Conservation (phyloP, 129 eudicot genomes). For the Deinandra increscens region DNA sequence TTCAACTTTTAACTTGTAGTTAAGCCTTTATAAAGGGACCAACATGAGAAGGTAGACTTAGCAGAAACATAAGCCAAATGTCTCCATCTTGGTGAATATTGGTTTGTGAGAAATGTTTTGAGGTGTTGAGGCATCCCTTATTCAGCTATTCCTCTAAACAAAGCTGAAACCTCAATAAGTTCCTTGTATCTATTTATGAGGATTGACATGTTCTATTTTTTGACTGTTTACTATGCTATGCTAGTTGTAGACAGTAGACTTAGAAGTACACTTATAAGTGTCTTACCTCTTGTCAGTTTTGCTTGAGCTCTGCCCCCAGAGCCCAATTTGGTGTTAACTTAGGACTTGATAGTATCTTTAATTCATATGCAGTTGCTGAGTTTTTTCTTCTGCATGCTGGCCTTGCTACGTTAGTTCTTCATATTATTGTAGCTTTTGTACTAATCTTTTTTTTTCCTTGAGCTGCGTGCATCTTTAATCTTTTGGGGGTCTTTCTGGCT, state of each 20-base stretch:
- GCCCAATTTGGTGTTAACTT: background rate
- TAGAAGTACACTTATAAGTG: slow-evolving; percentile 1
- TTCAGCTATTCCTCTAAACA: slow-evolving; percentile 3
- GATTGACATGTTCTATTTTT: background rate
- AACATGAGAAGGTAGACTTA: slow-evolving; percentile 19
- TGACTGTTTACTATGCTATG: background rate
- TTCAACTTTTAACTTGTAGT: background rate
- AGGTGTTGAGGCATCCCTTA: background rate
- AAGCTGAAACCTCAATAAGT: background rate
- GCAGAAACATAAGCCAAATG: slow-evolving; percentile 20
- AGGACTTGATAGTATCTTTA: background rate
- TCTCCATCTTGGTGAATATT: background rate
- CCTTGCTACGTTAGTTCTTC: background rate
- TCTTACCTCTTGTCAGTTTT: background rate
- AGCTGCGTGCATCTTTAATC: background rate
- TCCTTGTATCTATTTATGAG: background rate
- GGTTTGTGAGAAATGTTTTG: background rate
- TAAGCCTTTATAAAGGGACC: slow-evolving; percentile 14
- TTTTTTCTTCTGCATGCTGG: background rate
- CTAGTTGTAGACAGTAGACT: background rate
- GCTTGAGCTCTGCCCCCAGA: background rate
- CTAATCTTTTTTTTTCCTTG: background rate
- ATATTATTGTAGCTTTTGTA: background rate
- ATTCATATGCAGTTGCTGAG: background rate
- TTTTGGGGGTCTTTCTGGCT: background rate